A percentile compares a stretch with the other conserved stretches of the same genome.
Conservation (phyloP, 106 monocot genomes). For the Allium sativum region DNA sequence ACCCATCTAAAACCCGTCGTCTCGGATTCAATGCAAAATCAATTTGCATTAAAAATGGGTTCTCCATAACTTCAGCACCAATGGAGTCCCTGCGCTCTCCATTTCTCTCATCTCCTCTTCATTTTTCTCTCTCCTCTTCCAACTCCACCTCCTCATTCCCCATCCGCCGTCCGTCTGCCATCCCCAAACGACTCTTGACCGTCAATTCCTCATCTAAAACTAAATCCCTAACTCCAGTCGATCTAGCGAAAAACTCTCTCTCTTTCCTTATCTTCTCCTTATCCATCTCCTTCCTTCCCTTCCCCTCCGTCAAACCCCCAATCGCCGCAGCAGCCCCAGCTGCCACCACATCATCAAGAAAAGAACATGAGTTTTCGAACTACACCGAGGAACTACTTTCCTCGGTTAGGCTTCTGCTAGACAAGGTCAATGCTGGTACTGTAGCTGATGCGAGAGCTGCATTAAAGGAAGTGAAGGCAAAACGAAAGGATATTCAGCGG, state of each 20-base stretch:
- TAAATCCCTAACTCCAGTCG: background rate
- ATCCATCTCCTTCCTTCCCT: constrained; percentile 23
- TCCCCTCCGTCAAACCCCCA: constrained; percentile 7
- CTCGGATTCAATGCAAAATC: background rate
- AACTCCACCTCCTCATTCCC: background rate
- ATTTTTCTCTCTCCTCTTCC: background rate
- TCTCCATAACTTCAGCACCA: background rate
- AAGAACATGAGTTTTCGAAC: constrained; percentile 51
- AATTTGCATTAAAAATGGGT: background rate
- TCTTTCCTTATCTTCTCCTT: constrained; percentile 23
- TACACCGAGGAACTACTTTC: constrained; percentile 38
- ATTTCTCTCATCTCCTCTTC: constrained; percentile 2
- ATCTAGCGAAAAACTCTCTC: background rate
- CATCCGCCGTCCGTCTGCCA: background rate
- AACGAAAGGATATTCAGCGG: constrained; percentile 38
- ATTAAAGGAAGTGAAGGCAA: constrained; percentile 41
- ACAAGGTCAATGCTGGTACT: constrained; percentile 33
- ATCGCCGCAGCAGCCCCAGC: constrained; percentile 21
- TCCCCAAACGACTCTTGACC: constrained; percentile 6
- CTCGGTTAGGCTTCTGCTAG: constrained; percentile 34
- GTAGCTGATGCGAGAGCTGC: constrained; percentile 28
- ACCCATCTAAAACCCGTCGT: constrained; percentile 11
- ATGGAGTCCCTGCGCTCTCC: constrained; percentile 18
- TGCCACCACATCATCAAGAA: background rate
- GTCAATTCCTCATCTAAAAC: background rate